A percentile compares a stretch with the other conserved stretches of the same genome.
Evolutionary conservation across 1,284 basidiomycete species (phyloP).

Genomic region (Sutorius eximius): DNA sequence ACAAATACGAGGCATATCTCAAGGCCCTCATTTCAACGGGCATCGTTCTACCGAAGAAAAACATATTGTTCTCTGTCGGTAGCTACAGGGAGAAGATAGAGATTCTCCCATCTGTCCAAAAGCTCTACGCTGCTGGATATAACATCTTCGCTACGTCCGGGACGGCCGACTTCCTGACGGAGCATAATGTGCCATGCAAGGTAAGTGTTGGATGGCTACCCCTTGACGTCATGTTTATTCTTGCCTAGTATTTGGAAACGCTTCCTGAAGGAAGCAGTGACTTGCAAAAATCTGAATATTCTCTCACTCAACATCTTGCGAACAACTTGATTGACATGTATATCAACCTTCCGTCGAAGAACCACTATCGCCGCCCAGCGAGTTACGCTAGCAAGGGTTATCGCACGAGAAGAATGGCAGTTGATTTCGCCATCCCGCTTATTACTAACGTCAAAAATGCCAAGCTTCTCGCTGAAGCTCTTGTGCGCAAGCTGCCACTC

Average conservation of each 20-base stretch:
- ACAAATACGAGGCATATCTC: constrained; percentile 98
- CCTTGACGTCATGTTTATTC: constrained; percentile 5
- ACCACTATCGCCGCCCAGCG: constrained; percentile 95
- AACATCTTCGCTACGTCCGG: constrained; percentile 97
- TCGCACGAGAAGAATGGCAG: constrained; percentile 97
- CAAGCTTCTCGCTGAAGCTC: constrained; percentile 94
- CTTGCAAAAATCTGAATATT: constrained; percentile 93
- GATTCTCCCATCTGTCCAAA: constrained; percentile 94
- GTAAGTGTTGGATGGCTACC: constrained; percentile 38
- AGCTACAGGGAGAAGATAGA: constrained; percentile 98
- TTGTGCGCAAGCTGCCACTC: constrained; percentile 85
- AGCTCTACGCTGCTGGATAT: constrained; percentile 91
- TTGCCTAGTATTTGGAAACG: constrained; percentile 82
- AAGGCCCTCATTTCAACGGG: constrained; percentile 97
- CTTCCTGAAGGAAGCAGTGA: constrained; percentile 73
- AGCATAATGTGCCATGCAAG: constrained; percentile 85
- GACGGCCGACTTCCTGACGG: constrained; percentile 92
- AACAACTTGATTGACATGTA: constrained; percentile 99
- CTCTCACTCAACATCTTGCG: constrained; percentile 89
- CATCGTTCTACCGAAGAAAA: constrained; percentile 93
- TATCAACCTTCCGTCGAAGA: constrained; percentile 98
- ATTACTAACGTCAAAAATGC: constrained; percentile 99
- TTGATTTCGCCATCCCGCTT: constrained; percentile 96
- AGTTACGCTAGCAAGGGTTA: constrained; percentile 98
- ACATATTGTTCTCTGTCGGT: constrained; percentile 91